A percentile compares a stretch with the other conserved stretches of the same genome.
Conservation (phyloP, 108 stramenopile species). For the Conticribra weissflogii region DNA sequence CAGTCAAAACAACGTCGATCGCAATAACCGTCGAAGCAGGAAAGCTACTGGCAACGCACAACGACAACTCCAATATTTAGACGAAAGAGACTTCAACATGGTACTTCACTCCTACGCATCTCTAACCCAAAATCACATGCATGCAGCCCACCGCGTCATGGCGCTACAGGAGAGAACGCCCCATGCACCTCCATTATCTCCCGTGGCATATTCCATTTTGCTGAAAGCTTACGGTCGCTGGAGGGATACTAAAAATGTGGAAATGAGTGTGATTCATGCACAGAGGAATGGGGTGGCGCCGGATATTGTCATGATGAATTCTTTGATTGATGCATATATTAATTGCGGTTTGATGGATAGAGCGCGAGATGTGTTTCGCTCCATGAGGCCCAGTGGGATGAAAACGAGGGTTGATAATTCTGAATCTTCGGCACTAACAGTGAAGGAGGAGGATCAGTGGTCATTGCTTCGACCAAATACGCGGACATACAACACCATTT, state of each 20-base stretch:
- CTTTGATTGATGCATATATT: conserved; percentile 80
- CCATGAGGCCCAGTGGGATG: conserved; percentile 46
- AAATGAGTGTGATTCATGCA: conserved; percentile 59
- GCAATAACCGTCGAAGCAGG: not conserved
- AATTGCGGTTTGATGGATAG: conserved; percentile 66
- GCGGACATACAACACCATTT: conserved; percentile 76
- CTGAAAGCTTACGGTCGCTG: conserved; percentile 75
- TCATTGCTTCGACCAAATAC: conserved; percentile 57
- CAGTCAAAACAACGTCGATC: not conserved
- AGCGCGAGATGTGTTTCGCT: conserved; percentile 56
- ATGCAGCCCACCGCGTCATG: conserved; percentile 72
- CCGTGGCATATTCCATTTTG: conserved; percentile 78
- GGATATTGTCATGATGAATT: conserved; percentile 72
- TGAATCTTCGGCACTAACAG: not conserved
- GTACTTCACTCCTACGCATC: conserved; percentile 68
- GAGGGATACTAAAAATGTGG: conserved; percentile 64
- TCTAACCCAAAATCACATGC: conserved; percentile 51
- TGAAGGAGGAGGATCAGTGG: conserved; percentile 23
- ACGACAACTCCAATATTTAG: conserved; percentile 36
- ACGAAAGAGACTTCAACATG: conserved; percentile 80
- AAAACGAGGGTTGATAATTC: not conserved
- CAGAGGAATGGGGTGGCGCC: conserved; percentile 53
- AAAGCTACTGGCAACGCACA: not conserved
- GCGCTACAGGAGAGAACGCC: conserved; percentile 70
- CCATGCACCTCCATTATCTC: conserved; percentile 67